Percentiles rank a stretch among this genome's conserved stretches.
These are phyloP conservation scores for Endocalyx cinctus DNA, from an alignment of 2,329 filamentous ascomycete genomes.

Conservation along the genomic window DNA sequence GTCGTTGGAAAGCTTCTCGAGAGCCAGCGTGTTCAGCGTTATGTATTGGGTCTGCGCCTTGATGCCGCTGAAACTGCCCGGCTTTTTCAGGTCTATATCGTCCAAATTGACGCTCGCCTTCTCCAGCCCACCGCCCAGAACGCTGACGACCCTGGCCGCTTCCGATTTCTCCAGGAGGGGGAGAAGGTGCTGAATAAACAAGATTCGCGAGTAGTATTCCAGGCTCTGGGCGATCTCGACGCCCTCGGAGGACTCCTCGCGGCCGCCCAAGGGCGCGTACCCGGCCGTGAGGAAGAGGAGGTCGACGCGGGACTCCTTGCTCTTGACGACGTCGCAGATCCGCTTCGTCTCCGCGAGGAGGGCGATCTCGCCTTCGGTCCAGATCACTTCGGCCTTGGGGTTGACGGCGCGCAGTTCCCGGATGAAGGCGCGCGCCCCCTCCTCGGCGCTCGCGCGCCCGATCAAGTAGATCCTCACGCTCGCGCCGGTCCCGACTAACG, in stretches of 20 bases:
- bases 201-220: conserved; percentile 39
- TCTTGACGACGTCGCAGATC: conserved; percentile 33
- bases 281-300: conserved; percentile 40
- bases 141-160: conserved; percentile 28
- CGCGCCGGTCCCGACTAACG: conserved; percentile 29
- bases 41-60: conserved; percentile 27
- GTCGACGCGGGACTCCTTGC: conserved; percentile 34
- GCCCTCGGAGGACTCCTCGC: conserved; percentile 36
- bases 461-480: conserved; percentile 37
- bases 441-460: conserved; percentile 34
- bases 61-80: conserved; percentile 23
- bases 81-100: conserved; percentile 30
- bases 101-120: conserved; percentile 22
- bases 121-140: conserved; percentile 31
- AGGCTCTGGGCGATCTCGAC: conserved; percentile 35
- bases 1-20: too few relatives aligned
- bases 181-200: conserved; percentile 35
- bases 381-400: conserved; percentile 35
- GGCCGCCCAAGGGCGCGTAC: conserved; percentile 35
- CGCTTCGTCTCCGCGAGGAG: conserved; percentile 37
- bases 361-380: conserved; percentile 38
- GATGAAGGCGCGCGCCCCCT: conserved; percentile 27
- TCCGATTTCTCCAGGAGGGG: conserved; percentile 30
- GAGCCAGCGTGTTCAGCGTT: conserved; percentile 25
- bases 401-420: conserved; percentile 32